Evolutionary conservation across 768 basidiomycete genomes (phyloP).

Genomic region (Russula emetica): DNA sequence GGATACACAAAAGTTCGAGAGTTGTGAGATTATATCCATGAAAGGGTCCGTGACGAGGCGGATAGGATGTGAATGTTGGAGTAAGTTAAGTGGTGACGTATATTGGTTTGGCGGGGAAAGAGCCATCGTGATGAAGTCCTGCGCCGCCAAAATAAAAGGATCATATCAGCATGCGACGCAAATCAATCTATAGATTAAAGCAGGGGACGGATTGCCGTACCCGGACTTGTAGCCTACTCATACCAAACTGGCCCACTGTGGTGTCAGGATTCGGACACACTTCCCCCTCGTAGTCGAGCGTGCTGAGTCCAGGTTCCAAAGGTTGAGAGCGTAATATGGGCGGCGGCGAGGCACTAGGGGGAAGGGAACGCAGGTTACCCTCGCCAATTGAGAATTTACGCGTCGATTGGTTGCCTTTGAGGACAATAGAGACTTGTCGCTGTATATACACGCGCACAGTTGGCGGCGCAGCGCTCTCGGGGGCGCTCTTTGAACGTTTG

Average conservation of each 20-base stretch:
- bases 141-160: background rate
- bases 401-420: constrained; percentile 38
- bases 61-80: constrained; percentile 49
- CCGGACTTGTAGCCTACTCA: constrained; percentile 47
- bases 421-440: constrained; percentile 44
- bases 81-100: constrained; percentile 37
- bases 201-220: constrained; percentile 33
- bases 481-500: constrained; percentile 27
- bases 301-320: constrained; percentile 34
- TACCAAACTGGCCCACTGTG: constrained; percentile 44
- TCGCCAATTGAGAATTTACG: constrained; percentile 45
- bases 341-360: constrained; percentile 35
- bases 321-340: constrained; percentile 26
- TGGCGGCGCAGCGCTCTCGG: constrained; percentile 12
- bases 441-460: constrained; percentile 49
- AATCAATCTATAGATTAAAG: background rate
- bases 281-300: constrained; percentile 62
- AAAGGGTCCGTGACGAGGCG: constrained; percentile 55
- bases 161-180: background rate
- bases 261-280: constrained; percentile 40
- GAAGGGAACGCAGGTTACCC: constrained; percentile 45
- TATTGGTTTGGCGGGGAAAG: constrained; percentile 40
- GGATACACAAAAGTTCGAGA: background rate
- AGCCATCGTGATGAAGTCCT: constrained; percentile 58
- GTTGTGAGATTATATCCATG: background rate